A percentile compares a stretch with the other conserved stretches of the same genome.
phyloP scores from a whole-genome alignment of 2,329 filamentous ascomycete species.

The Cladosporium sp. region DNA sequence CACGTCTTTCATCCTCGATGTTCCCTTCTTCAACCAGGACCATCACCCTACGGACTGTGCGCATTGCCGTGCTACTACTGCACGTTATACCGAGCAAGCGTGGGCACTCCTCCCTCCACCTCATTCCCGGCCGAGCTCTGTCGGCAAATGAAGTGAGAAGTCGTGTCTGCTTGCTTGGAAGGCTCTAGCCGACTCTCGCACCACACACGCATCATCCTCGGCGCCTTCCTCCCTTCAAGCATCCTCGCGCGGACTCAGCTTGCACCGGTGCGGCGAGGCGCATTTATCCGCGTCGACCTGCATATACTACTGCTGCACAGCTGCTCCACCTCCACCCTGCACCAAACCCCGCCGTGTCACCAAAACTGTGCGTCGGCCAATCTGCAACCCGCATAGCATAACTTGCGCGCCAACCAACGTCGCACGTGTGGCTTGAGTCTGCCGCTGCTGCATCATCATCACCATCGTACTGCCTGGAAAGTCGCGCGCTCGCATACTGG shows the following conservation, averaged over 20 bases:
- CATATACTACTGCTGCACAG: not conserved
- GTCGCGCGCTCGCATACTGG: not conserved
- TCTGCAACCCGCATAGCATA: not conserved
- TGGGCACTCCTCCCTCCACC: too few species aligned
- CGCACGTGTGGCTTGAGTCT: not conserved
- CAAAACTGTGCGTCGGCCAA: not conserved
- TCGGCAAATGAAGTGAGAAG: not conserved
- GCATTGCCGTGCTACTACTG: too few species aligned
- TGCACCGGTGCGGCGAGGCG: not conserved
- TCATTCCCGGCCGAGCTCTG: not conserved
- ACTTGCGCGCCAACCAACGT: not conserved
- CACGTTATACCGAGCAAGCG: too few species aligned
- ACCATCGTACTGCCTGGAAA: not conserved
- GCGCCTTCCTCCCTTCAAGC: too few species aligned
- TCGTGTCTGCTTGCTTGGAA: not conserved
- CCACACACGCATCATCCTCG: too few species aligned
- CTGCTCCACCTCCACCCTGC: not conserved
- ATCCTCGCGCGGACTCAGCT: not conserved
- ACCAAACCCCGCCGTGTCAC: not conserved
- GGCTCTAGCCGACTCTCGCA: not conserved
- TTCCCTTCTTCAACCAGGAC: too few species aligned
- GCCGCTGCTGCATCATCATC: not conserved
- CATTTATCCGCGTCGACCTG: not conserved
- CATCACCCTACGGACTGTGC: too few species aligned
- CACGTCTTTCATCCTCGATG: too few species aligned